A percentile compares a stretch with the other conserved stretches of the same genome.
Evolutionary conservation across 1,284 basidiomycete species (phyloP).

Genomic region (Flammula alnicola): DNA sequence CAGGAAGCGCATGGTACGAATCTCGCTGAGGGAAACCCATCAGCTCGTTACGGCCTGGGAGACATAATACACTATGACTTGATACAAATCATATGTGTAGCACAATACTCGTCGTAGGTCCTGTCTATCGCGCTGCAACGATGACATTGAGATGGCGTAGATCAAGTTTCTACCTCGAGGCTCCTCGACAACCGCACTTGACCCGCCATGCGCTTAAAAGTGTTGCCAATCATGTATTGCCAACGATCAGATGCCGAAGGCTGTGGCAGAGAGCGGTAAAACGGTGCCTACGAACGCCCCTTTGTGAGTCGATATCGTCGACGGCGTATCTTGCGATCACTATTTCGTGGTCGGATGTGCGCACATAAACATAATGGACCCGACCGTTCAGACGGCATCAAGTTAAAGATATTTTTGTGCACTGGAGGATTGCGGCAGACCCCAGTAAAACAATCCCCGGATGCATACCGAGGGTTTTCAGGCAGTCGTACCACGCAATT

Average conservation of each 20-base stretch:
- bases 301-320: too few species aligned
- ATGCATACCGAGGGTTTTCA: constrained; percentile 4
- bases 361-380: too few species aligned
- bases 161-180: constrained; percentile 10
- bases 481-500: background rate
- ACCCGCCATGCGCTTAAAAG: background rate
- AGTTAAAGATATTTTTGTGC: background rate
- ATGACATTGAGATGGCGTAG: background rate
- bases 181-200: constrained; percentile 14
- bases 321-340: too few species aligned
- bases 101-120: too few species aligned
- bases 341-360: too few species aligned
- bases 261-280: constrained; percentile 2
- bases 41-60: background rate
- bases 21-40: background rate
- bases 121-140: background rate
- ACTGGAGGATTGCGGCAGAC: constrained; percentile 1
- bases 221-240: constrained; percentile 1
- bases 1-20: background rate
- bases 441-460: background rate
- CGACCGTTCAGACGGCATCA: background rate
- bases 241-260: constrained; percentile 5
- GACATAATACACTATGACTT: too few species aligned
- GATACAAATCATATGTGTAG: too few species aligned
- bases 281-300: too few species aligned